Evolutionary conservation across 2,329 filamentous ascomycete genomes (phyloP), one percentile per base, ranked within the genome.

Genomic region (Aspergillus terreus): DNA sequence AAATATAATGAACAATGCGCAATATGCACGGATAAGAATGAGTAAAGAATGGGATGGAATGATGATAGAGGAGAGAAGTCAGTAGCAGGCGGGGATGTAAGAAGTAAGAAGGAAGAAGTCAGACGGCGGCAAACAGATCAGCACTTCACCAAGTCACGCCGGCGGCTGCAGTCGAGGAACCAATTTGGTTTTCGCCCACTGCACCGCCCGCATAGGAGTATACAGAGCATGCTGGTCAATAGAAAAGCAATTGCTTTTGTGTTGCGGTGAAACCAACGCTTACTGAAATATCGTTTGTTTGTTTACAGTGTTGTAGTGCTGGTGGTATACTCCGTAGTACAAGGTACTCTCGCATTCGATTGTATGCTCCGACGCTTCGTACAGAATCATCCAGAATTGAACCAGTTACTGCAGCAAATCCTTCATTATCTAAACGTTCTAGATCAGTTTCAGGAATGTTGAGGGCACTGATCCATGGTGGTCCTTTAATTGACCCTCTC

Each of bases 111-210:
- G 42, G n/a, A 14, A 14, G 36, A 47, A 41, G 19, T 21, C 9
- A 40, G 15, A 32, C 46, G 46, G 46, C 46, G 35, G 35, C 40
- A 42, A 23, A 23, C 40, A 23, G 46, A 25, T 41, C 46, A 36
- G 19, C 32, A 21, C 27, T 36, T 46, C 21, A 45, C 27, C 14
- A 25, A 15, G 25, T n/a, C 25, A 17, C 21, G 46, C 10, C 23
- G 19, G 27, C 42, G 43, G 27, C 43, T 36, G 44, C 30, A 36
- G 17, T 38, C 30, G n/a, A 25, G 19, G 36, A 12, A 46, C 21
- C 30, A 46, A 38, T 32, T 45, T 12, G 23, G 4, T 44, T 32
- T 44, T 30, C 42, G 14, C 15, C 40, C 19, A 42, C 11, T 42
- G 40, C 19, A 4, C 38, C 15, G 40, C 10, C 6, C 4, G 19